Evolutionary conservation across 2,329 filamentous ascomycete genomes (phyloP), one percentile per base, ranked within the genome.

Genomic region (Xylariaceae sp.): DNA sequence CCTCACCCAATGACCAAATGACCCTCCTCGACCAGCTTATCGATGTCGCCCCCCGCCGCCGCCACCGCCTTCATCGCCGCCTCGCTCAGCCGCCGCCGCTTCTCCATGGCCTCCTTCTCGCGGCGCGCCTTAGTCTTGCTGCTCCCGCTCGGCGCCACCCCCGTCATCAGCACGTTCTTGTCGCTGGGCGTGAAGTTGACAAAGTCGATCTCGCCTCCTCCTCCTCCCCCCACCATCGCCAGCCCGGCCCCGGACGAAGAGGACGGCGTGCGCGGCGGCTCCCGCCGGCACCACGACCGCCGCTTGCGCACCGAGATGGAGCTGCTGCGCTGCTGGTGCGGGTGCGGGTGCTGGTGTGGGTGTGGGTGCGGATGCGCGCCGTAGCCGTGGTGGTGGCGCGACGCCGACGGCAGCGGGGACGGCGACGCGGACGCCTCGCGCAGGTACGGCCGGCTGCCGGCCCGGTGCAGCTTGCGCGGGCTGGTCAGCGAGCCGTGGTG

Each of bases 41-140:
- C 65, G 4, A 80, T 68, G 51, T 89, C 82, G 2, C 85, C 87
- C 1, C 86, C 86, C 0, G 81, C 85, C 9, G 82, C 84, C 41
- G 78, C 70, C 0, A 89, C 79, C 8, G 83, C 84, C 62, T 79
- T 79, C 48, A 84, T 66, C 22, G 85, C 82, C 7, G 81, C 80
- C 62, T 87, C 79, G 55, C 77, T 83, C 41, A 90, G 60, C 59
- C 77, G 74, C 52, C 83, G 68, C 54, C 87, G 73, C 64, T 84
- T 83, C 58, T 96, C 91, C 39, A 78, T 73, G 2, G 88, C 88
- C 68, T 96, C 91, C 62, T 88, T 86, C 64, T 97, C 91, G 38
- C 93, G 72, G 41, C 89, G 71, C n/a, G 89, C 89, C 62, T 96
- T 96, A 8, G 93, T 97, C 76, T 97, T 97, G 52, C 81, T 87